Evolutionary conservation across 805 yeast species (phyloP), one percentile per base, ranked within the genome.

Genomic region (Starmerella asiatica): DNA sequence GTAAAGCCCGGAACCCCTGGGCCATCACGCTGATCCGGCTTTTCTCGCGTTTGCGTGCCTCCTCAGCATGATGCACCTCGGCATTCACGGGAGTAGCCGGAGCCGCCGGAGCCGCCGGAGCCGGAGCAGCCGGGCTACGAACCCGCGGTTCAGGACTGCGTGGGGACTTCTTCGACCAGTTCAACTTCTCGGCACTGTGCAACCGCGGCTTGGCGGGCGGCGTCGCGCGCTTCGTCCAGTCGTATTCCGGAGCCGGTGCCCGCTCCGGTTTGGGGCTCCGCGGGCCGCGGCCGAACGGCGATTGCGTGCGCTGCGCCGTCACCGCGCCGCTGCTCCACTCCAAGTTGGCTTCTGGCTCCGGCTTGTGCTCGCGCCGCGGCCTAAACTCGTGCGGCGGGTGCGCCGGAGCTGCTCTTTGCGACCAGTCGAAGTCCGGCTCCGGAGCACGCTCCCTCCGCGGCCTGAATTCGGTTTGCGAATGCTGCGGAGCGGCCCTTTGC

Each of bases 221-320:
- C 24, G 38, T 51, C 16, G 44, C 27, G 29, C 53, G 51, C 19
- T 27, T 16, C 6, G 40, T 15, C 53, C 53, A 50, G 48, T 50
- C 48, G 18, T 42, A 21, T 36, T 39, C 65, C 11, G 38, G 38
- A 6, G 9, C 31, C n/a, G 17, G 56, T 36, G 64, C 64, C 39
- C 57, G 55, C 9, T 68, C 63, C n/a, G n/a, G n/a, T 75, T 14
- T 20, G 11, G 18, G 7, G 82, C 76, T n/a, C 14, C 16, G 29
- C 48, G 44, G 39, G 55, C 36, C 64, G 64, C 44, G 60, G 47
- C 61, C 53, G 44, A 64, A 66, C 46, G 56, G 55, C 43, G 50
- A 48, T 4, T 38, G 51, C n/a, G 42, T 23, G 32, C 53, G 52
- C 12, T 24, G 15, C 6, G 40, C n/a, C 27, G 17, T 14, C 14